A percentile compares a stretch with the other conserved stretches of the same genome.
Evolutionary conservation across 371 early-diverging fungal genomes (phyloP).

Genomic region (Syncephalis fuscata): DNA sequence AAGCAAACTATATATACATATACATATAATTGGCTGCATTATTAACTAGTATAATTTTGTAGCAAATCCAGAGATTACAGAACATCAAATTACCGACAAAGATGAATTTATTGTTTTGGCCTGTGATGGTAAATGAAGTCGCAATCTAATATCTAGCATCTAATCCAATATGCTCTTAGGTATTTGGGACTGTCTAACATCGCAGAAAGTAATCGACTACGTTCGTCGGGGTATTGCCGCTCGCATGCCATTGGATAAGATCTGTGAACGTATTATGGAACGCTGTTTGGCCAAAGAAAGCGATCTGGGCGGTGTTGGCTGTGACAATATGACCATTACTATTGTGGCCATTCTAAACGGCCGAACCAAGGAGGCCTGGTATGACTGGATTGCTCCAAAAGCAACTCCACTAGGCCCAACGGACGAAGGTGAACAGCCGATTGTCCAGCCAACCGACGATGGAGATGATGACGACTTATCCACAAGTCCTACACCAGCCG

Average conservation of each 20-base stretch:
- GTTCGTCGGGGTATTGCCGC: slow-evolving; percentile 45
- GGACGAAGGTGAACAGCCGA: too few species aligned
- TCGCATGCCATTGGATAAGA: slow-evolving; percentile 26
- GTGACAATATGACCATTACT: slow-evolving; percentile 96
- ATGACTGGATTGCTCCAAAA: slow-evolving; percentile 11
- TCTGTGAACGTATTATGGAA: slow-evolving; percentile 84
- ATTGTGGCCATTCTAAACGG: slow-evolving; percentile 77
- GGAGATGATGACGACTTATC: too few species aligned
- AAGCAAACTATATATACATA: background rate
- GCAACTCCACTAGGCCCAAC: too few species aligned
- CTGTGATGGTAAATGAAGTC: slow-evolving; percentile 65
- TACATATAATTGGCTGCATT: background rate
- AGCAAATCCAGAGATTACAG: slow-evolving; percentile 69
- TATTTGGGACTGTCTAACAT: slow-evolving; percentile 93
- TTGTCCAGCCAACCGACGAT: too few species aligned
- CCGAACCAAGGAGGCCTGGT: slow-evolving; percentile 51
- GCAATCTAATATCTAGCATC: background rate
- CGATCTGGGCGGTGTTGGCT: slow-evolving; percentile 79
- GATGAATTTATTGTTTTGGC: slow-evolving; percentile 91
- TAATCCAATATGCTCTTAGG: slow-evolving; percentile 19
- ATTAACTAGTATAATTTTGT: background rate
- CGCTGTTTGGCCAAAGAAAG: slow-evolving; percentile 69
- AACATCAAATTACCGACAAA: slow-evolving; percentile 32
- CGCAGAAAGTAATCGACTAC: slow-evolving; percentile 74
- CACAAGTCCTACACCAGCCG: too few species aligned